phyloP scores from a whole-genome alignment of 202 grass and related monocot species.

The Cymbopogon flexuosus region DNA sequence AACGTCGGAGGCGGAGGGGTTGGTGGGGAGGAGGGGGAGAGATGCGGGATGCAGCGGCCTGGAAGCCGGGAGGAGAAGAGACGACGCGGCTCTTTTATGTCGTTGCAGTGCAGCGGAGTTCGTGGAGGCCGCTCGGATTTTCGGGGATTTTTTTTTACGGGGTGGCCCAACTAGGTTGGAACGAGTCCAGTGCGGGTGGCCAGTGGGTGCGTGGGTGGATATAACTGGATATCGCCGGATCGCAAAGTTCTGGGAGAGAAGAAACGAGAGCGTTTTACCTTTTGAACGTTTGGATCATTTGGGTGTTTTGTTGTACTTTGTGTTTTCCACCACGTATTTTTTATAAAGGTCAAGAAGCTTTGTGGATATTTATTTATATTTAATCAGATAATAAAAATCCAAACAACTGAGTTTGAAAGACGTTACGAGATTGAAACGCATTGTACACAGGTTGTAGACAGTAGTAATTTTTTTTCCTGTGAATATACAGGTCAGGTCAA shows the following conservation, averaged over 20 bases:
- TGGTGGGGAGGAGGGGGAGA: slow-evolving; percentile 25
- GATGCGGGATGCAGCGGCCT: slow-evolving; percentile 1
- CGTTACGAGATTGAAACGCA: not conserved
- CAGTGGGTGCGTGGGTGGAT: not conserved
- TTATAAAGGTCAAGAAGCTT: not conserved
- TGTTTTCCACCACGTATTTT: not conserved
- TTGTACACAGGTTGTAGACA: not conserved
- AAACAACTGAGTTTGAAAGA: not conserved
- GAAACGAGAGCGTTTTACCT: not conserved
- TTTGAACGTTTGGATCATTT: not conserved
- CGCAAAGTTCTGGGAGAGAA: not conserved
- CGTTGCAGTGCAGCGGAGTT: not conserved
- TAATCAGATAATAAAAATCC: not conserved
- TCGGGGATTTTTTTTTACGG: slow-evolving; percentile 36
- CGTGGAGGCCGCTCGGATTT: slow-evolving; percentile 28
- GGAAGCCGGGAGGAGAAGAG: not conserved
- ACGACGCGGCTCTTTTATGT: slow-evolving; percentile 35
- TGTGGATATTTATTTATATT: not conserved
- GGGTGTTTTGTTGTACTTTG: not conserved
- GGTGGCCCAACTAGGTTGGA: slow-evolving; percentile 8
- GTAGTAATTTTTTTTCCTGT: not conserved
- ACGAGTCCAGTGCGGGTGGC: not conserved
- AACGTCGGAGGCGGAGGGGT: slow-evolving; percentile 34
- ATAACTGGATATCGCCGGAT: not conserved
- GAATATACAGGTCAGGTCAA: too few species aligned